Evolutionary conservation across 106 monocot species (phyloP).

Genomic region (Dioscorea alata): DNA sequence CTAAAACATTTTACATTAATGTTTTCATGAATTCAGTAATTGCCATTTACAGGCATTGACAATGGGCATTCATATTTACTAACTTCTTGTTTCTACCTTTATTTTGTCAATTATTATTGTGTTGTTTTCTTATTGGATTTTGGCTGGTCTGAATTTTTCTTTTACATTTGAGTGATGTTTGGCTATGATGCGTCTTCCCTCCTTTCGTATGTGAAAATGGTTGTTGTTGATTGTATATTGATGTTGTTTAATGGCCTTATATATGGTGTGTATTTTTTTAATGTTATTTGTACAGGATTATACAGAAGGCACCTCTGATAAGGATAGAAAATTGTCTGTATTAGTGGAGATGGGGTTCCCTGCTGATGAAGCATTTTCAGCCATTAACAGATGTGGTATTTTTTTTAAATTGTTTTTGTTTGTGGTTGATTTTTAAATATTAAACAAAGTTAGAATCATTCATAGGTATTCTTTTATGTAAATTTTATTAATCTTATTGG

Average conservation of each 20-base stretch:
- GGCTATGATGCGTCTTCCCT: no score
- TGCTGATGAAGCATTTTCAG: constrained; percentile 39
- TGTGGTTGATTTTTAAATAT: neutral
- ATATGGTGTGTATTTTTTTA: neutral
- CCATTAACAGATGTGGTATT: constrained; percentile 63
- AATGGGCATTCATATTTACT: no score
- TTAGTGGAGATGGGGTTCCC: constrained; percentile 54
- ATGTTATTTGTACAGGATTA: constrained; percentile 11
- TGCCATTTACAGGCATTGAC: no score
- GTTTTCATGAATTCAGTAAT: no score
- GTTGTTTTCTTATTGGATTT: no score
- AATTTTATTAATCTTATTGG: neutral
- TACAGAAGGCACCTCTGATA: constrained; percentile 6
- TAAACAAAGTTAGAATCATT: neutral
- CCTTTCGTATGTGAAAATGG: neutral
- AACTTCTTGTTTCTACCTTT: no score
- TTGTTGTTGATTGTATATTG: neutral
- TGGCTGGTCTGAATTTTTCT: no score
- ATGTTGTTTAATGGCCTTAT: neutral
- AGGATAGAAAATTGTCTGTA: constrained; percentile 40
- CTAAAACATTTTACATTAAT: no score
- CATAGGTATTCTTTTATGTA: neutral
- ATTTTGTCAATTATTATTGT: no score
- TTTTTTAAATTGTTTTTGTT: neutral
- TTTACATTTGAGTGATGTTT: no score